phyloP scores from a whole-genome alignment of 345 rosid genomes.

The Sapria himalayana region DNA sequence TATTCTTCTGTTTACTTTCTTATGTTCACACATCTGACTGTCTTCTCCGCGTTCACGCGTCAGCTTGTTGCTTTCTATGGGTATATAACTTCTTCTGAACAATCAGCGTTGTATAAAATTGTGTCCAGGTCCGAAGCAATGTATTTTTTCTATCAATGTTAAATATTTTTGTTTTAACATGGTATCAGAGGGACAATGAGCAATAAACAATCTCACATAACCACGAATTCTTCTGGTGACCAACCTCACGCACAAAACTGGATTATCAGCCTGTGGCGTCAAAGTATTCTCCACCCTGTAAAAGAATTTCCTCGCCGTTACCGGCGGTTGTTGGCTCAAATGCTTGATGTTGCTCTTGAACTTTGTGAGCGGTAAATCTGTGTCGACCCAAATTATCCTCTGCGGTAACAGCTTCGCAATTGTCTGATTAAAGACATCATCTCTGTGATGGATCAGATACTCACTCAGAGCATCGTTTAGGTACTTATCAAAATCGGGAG shows the following conservation, averaged over 20 bases:
- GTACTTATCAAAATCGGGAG: constrained; percentile 47
- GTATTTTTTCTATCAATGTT: no score
- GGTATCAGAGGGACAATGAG: constrained; percentile 33
- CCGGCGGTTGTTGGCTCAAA: constrained; percentile 40
- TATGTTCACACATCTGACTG: no score
- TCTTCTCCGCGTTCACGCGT: no score
- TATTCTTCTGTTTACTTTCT: no score
- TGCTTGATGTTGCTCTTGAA: constrained; percentile 60
- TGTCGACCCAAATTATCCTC: constrained; percentile 78
- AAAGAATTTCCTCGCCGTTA: constrained; percentile 30
- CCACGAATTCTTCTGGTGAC: constrained; percentile 49
- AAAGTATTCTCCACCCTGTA: constrained; percentile 80
- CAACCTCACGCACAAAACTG: constrained; percentile 57
- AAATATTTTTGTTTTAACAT: no score
- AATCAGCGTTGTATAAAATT: no score
- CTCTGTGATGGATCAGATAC: constrained; percentile 47
- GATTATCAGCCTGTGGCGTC: constrained; percentile 66
- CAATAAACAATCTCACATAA: constrained; percentile 49
- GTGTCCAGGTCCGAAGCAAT: no score
- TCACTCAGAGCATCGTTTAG: constrained; percentile 48
- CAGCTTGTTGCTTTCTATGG: no score
- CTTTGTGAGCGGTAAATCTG: constrained; percentile 72
- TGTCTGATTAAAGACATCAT: constrained; percentile 37
- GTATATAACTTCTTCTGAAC: no score
- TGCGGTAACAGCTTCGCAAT: constrained; percentile 48